Conservation (phyloP, 2,329 filamentous ascomycete species). For the Ascomycota sp. region DNA sequence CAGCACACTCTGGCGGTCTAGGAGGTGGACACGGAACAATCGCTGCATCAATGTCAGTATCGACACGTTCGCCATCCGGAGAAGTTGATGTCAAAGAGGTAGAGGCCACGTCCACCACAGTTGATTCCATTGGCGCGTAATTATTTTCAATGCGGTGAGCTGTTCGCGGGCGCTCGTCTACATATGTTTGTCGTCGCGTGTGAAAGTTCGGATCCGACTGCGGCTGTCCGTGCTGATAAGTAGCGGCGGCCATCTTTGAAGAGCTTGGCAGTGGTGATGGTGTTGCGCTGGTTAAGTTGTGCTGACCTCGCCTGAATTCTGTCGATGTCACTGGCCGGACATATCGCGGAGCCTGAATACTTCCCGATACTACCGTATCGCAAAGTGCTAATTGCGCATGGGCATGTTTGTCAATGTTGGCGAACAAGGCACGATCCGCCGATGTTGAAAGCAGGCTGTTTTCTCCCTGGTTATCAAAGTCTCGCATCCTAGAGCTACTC, state of each 20-base stretch:
- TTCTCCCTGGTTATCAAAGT: conserved; percentile 17
- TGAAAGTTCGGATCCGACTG: conserved; percentile 23
- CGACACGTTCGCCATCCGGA: background rate
- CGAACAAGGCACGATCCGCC: conserved; percentile 37
- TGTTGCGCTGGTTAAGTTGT: conserved; percentile 8
- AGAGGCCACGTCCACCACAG: background rate
- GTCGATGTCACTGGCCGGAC: conserved; percentile 24
- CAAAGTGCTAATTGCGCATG: conserved; percentile 41
- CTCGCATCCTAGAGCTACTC: conserved; percentile 17
- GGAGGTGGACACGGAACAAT: conserved; percentile 21
- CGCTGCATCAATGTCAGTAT: conserved; percentile 7
- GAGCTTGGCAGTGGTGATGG: conserved; percentile 18
- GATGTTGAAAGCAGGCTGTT: conserved; percentile 34
- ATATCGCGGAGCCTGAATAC: conserved; percentile 23
- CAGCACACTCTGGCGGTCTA: conserved; percentile 16
- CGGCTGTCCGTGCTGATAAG: conserved; percentile 21
- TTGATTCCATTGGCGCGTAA: conserved; percentile 1
- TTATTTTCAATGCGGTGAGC: conserved; percentile 20
- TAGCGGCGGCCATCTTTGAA: conserved; percentile 10
- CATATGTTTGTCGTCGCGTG: conserved; percentile 5
- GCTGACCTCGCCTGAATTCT: conserved; percentile 13
- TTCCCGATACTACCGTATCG: conserved; percentile 38
- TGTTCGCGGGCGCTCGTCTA: conserved; percentile 24
- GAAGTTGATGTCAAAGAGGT: background rate
- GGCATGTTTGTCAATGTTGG: conserved; percentile 38